Percentiles rank a stretch among this genome's conserved stretches.
phyloP scores from a whole-genome alignment of 257 asterid species.

The Plantago ovata region DNA sequence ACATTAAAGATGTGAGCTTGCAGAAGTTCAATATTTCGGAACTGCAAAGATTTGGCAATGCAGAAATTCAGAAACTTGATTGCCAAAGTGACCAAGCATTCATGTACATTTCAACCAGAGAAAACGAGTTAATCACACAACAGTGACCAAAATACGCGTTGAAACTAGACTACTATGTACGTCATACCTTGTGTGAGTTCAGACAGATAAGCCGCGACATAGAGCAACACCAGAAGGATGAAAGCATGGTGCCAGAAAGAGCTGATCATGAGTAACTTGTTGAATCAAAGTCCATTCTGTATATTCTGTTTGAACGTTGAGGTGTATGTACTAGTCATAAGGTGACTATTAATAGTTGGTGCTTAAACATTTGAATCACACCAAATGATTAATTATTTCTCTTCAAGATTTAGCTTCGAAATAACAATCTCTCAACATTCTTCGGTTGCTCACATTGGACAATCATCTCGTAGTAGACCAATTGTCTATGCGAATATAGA shows the following conservation, averaged over 20 bases:
- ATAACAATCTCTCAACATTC: no score
- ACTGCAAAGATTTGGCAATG: constrained; percentile 30
- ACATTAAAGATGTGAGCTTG: constrained; percentile 18
- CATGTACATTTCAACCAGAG: constrained; percentile 4
- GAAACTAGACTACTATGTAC: not conserved
- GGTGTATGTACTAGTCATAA: no score
- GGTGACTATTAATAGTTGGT: no score
- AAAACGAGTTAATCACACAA: not conserved
- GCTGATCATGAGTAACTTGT: constrained; percentile 8
- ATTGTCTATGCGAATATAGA: no score
- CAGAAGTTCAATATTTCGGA: constrained; percentile 25
- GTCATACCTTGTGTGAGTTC: constrained; percentile 32
- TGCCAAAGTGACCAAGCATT: constrained; percentile 18
- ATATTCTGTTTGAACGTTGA: constrained; percentile 8
- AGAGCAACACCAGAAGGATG: constrained; percentile 24
- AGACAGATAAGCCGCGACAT: constrained; percentile 19
- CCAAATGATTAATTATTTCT: no score
- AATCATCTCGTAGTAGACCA: no score
- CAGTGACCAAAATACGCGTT: not conserved
- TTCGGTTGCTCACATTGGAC: no score
- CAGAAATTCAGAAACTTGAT: constrained; percentile 31
- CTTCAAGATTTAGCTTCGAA: no score
- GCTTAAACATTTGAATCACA: no score
- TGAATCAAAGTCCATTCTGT: constrained; percentile 7
- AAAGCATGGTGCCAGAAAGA: not conserved